Evolutionary conservation across 257 asterid species (phyloP).

Genomic region (Datura wrightii): DNA sequence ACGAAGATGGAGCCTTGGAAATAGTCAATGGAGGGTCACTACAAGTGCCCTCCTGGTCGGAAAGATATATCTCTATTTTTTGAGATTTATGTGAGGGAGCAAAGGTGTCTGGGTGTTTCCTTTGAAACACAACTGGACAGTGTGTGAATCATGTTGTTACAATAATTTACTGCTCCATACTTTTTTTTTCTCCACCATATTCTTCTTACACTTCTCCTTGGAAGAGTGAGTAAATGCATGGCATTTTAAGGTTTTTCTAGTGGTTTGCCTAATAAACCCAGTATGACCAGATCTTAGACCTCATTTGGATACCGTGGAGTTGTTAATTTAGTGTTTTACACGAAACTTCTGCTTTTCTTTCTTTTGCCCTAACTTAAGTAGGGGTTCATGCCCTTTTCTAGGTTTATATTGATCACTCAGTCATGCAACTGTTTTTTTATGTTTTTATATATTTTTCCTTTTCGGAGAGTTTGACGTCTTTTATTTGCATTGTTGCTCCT

Average conservation of each 20-base stretch:
- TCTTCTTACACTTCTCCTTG: not conserved
- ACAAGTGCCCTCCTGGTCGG: not conserved
- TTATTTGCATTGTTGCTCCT: constrained; percentile 30
- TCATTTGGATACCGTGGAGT: not conserved
- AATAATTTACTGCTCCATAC: not conserved
- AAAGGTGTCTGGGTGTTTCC: not conserved
- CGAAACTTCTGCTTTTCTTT: not conserved
- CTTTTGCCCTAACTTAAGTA: not conserved
- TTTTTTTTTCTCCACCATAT: not conserved
- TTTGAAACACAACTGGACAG: not conserved
- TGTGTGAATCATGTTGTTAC: not conserved
- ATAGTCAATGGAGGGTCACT: constrained; percentile 25
- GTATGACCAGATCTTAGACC: not conserved
- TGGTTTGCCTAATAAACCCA: not conserved
- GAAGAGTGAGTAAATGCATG: constrained; percentile 10
- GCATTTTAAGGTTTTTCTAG: not conserved
- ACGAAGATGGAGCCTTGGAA: constrained; percentile 24
- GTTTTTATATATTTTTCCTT: not conserved
- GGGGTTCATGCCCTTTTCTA: constrained; percentile 18
- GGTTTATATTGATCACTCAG: not conserved
- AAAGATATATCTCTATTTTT: not conserved
- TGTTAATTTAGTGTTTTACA: not conserved
- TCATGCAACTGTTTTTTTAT: constrained; percentile 7
- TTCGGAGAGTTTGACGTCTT: constrained; percentile 35
- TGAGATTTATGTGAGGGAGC: not conserved